Conservation (phyloP, 2,329 filamentous ascomycete genomes). For the Helicocarpus griseus region DNA sequence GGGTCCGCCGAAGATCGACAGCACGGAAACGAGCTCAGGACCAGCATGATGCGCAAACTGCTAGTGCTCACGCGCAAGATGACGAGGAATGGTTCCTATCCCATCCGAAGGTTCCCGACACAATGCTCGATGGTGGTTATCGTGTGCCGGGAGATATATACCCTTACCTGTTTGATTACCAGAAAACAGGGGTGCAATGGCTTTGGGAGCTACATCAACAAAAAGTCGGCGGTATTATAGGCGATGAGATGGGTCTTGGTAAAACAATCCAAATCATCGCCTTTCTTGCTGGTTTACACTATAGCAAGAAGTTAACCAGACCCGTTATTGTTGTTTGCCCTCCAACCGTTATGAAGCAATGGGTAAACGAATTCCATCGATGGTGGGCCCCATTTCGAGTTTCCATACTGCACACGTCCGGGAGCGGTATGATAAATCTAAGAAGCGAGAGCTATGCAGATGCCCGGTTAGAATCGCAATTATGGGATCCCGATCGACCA, state of each 20-base stretch:
- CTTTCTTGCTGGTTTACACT: slow-evolving; percentile 82
- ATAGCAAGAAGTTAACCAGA: slow-evolving; percentile 73
- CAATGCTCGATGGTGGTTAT: slow-evolving; percentile 63
- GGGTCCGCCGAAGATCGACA: slow-evolving; percentile 56
- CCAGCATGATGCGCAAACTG: slow-evolving; percentile 24
- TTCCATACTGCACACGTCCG: slow-evolving; percentile 88
- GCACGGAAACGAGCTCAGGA: slow-evolving; percentile 44
- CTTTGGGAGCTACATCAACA: slow-evolving; percentile 85
- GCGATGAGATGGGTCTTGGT: slow-evolving; percentile 97
- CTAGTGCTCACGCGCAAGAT: slow-evolving; percentile 12
- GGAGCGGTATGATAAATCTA: slow-evolving; percentile 89
- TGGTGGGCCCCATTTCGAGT: slow-evolving; percentile 99
- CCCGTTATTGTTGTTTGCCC: slow-evolving; percentile 89
- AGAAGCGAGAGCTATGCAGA: slow-evolving; percentile 52
- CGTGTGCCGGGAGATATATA: slow-evolving; percentile 86
- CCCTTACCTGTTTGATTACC: slow-evolving; percentile 87
- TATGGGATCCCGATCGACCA: slow-evolving; percentile 35
- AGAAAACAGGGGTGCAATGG: slow-evolving; percentile 96
- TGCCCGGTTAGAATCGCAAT: slow-evolving; percentile 51
- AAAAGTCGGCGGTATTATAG: slow-evolving; percentile 84
- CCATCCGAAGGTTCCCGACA: slow-evolving; percentile 71
- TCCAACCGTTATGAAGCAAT: slow-evolving; percentile 89
- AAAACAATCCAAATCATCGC: slow-evolving; percentile 80
- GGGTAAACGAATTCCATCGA: slow-evolving; percentile 95
- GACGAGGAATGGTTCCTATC: slow-evolving; percentile 72